Evolutionary conservation across 768 basidiomycete genomes (phyloP), one percentile per base, ranked within the genome.

Genomic region (Kwoniella botswanensis): DNA sequence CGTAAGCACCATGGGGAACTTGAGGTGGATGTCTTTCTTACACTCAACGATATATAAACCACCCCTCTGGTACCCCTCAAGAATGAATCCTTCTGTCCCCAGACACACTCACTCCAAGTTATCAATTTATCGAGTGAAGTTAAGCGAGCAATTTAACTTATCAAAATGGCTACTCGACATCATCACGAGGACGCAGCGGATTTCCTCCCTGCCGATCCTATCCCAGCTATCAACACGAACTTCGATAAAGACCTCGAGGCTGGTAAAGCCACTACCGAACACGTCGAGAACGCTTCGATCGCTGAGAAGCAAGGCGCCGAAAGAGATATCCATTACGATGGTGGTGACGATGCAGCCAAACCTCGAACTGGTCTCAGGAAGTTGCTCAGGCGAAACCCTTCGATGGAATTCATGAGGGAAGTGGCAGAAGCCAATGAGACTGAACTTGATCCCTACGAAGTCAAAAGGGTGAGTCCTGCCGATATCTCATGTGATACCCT

Each of bases 401-500:
- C 66, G 15, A 50, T 70, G 46, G 76, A 77, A 2, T 79, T 76
- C 63, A 75, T 79, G 54, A 35, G 67, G 7, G 74, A 76, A 43
- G 74, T 79, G n/a, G 78, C 76, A 3, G 66, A 68, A 22, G 70
- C 74, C 22, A 75, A 79, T 60, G 61, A 46, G 24, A 24, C 63
- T 17, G 65, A 69, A 24, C 72, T 79, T 26, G 76, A 79, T 64
- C 73, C 72, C 12, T 68, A 53, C n/a, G 74, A 79, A 56, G 76
- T 79, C 24, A 74, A 75, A 43, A 59, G 24, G 63, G 76, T 77
- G 55, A 67, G 73, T 71, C 24, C 18, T 15, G 22, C 13, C 4
- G 29, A 44, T n/a, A 21, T 41, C 9, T 13, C 41, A 63, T 4
- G 12, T 29, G 13, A 22, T 18, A 29, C 58, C 12, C n/a, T 2